These are phyloP conservation scores for Marvania coccoides DNA, from an alignment of 139 green algal genomes.

Conservation along the genomic window DNA sequence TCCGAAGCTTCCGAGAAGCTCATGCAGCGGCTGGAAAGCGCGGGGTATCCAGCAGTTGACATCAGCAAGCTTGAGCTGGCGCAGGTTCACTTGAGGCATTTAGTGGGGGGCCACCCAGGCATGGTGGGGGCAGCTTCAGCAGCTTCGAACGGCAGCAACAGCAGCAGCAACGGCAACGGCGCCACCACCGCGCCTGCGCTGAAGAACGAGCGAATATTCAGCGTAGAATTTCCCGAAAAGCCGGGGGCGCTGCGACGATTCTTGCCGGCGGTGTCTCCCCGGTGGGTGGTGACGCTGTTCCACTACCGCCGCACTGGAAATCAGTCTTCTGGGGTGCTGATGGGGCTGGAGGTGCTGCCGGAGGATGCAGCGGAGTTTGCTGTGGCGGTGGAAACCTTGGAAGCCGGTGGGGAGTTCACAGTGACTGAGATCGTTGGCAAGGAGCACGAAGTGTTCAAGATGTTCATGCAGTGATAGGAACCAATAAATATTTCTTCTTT, in stretches of 20 bases:
- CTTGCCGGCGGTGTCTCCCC: conserved; percentile 60
- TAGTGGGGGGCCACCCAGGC: conserved; percentile 68
- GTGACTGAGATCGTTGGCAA: conserved; percentile 54
- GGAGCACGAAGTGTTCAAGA: conserved; percentile 61
- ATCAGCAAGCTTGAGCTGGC: conserved; percentile 60
- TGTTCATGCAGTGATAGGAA: conserved; percentile 74
- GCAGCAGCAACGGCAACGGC: background rate
- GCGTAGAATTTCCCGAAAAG: conserved; percentile 84
- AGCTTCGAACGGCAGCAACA: no score
- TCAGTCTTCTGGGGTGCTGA: conserved; percentile 59
- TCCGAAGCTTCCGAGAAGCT: conserved; percentile 35
- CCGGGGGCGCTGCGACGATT: conserved; percentile 79
- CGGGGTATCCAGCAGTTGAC: conserved; percentile 60
- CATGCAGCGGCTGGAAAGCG: conserved; percentile 52
- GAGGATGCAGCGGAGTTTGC: conserved; percentile 23
- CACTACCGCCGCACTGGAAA: conserved; percentile 80
- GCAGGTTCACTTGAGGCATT: conserved; percentile 78
- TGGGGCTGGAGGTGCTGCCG: conserved; percentile 50
- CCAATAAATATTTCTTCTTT: no score
- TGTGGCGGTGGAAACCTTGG: background rate
- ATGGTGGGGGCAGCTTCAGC: no score
- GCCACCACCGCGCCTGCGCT: conserved; percentile 32
- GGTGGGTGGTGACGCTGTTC: conserved; percentile 94
- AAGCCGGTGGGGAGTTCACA: conserved; percentile 46
- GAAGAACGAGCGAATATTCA: conserved; percentile 74